Evolutionary conservation across 768 basidiomycete species (phyloP).

Genomic region (Boletus eberwhitei): DNA sequence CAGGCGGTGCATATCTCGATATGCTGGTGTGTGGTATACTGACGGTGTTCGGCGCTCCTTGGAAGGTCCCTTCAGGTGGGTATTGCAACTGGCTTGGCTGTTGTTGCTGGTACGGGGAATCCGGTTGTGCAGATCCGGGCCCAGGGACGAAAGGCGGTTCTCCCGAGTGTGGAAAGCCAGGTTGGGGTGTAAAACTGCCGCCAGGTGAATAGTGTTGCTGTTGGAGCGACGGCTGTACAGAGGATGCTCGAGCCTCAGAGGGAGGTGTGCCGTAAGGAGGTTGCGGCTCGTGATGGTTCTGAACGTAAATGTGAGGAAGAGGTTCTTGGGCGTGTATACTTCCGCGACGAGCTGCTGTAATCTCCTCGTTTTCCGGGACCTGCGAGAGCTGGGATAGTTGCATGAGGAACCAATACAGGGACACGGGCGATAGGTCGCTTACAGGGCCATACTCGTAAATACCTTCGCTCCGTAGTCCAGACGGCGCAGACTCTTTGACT

Average conservation of each 20-base stretch:
- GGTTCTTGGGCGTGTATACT: slow-evolving; percentile 24
- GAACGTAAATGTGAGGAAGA: slow-evolving; percentile 24
- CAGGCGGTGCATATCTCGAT: slow-evolving; percentile 15
- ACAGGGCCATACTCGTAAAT: slow-evolving; percentile 29
- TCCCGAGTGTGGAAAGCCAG: slow-evolving; percentile 9
- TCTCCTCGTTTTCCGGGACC: slow-evolving; percentile 23
- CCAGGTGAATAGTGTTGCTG: slow-evolving; percentile 18
- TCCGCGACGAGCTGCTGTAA: slow-evolving; percentile 22
- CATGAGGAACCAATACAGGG: background rate
- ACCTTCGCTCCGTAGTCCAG: slow-evolving; percentile 22
- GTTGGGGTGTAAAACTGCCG: slow-evolving; percentile 10
- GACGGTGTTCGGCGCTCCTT: slow-evolving; percentile 10
- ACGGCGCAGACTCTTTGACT: slow-evolving; percentile 21
- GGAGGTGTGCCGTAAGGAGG: slow-evolving; percentile 17
- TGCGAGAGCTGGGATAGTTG: slow-evolving; percentile 14
- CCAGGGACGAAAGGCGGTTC: slow-evolving; percentile 20
- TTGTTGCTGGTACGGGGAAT: slow-evolving; percentile 12
- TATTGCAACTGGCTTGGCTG: slow-evolving; percentile 17
- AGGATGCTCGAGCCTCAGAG: slow-evolving; percentile 11
- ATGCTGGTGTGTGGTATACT: slow-evolving; percentile 12
- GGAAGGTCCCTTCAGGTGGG: slow-evolving; percentile 18
- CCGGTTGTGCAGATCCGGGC: slow-evolving; percentile 7
- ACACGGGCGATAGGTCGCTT: background rate
- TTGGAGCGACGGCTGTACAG: slow-evolving; percentile 17
- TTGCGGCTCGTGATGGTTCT: slow-evolving; percentile 13